Conservation (phyloP, 805 yeast genomes). For the Starmerella apicola region DNA sequence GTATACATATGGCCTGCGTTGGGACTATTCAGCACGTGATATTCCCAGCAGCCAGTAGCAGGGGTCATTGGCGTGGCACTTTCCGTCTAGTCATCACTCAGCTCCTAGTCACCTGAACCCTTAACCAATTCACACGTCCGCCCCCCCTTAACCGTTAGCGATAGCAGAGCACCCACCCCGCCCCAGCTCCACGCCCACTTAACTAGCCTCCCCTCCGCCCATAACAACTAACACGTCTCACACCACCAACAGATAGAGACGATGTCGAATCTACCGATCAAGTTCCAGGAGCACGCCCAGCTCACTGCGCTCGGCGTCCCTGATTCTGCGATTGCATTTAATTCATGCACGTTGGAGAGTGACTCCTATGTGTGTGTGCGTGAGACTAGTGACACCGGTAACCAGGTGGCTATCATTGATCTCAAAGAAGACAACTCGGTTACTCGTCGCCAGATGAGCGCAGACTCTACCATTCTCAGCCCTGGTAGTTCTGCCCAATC, state of each 20-base stretch:
- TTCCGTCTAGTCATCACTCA: too few relatives aligned
- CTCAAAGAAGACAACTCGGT: constrained; percentile 65
- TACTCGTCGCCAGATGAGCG: constrained; percentile 86
- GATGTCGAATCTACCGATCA: constrained; percentile 73
- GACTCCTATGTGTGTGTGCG: constrained; percentile 71
- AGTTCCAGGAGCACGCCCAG: constrained; percentile 89
- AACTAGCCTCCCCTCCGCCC: too few relatives aligned
- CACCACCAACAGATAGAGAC: too few relatives aligned
- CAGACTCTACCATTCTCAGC: constrained; percentile 95
- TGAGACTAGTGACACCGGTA: constrained; percentile 39
- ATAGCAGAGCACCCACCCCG: too few relatives aligned
- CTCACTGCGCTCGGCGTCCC: constrained; percentile 76
- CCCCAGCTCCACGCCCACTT: too few relatives aligned
- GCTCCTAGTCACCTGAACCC: too few relatives aligned
- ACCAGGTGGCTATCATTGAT: constrained; percentile 81
- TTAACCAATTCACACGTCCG: too few relatives aligned
- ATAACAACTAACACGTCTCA: background rate
- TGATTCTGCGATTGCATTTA: constrained; percentile 74
- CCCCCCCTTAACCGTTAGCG: background rate
- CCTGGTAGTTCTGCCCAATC: constrained; percentile 40
- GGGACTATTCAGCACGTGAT: too few relatives aligned
- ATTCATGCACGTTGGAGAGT: constrained; percentile 87
- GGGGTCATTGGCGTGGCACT: too few relatives aligned
- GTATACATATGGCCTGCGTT: too few relatives aligned
- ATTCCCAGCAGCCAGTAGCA: too few relatives aligned